Base-by-base conservation (phyloP, 225 moss, liverwort and hornwort species). In the Neckera pumila region DNA sequence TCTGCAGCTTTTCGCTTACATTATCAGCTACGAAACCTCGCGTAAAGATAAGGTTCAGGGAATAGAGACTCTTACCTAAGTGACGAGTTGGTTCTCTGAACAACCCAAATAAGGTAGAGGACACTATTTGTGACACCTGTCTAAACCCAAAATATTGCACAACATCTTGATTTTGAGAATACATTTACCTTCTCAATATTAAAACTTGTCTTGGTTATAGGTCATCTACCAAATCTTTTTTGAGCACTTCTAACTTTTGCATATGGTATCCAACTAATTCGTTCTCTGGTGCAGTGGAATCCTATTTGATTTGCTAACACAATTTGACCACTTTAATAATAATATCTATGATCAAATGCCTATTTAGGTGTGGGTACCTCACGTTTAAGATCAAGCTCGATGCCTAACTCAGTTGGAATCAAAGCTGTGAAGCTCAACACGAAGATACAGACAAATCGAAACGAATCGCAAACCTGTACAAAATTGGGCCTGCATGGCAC, bases 1-100 rank as follows among this genome's bases (percentile, higher is more conserved):
- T 86, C 95, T 96, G 93, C 87, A 94, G 78, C 72, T 76, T 62
- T 67, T 23, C 59, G 49, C 65, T 86, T 57, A 63, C 69, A 77
- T 47, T 16, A 72, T 86, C 62, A 91, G 79, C 57, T 86, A 63
- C 47, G 31, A 84, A 84, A 54, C 43, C 47, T 62, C 69, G 75
- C 34, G 43, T 64, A 27, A 45, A 80, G 30, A 45, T 76, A 43
- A 53, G 59, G 75, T 45, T 70, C 26, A 72, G 72, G 73, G 73
- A 58, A 71, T 49, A 47, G 64, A 42, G 59, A 61, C 42, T 84
- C 51, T n/a, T 74, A 47, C n/a, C 65, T 56, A 57, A 38, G 70
- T 81, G 13, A 77, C 53, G 23, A 33, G 34, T 62, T 70, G 40
- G 36, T 53, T 70, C 38, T 4, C 38, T 17, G 11, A n/a, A n/a